Evolutionary conservation across 1,284 basidiomycete genomes (phyloP), one percentile per base, ranked within the genome.

Genomic region (Malassezia obtusa): DNA sequence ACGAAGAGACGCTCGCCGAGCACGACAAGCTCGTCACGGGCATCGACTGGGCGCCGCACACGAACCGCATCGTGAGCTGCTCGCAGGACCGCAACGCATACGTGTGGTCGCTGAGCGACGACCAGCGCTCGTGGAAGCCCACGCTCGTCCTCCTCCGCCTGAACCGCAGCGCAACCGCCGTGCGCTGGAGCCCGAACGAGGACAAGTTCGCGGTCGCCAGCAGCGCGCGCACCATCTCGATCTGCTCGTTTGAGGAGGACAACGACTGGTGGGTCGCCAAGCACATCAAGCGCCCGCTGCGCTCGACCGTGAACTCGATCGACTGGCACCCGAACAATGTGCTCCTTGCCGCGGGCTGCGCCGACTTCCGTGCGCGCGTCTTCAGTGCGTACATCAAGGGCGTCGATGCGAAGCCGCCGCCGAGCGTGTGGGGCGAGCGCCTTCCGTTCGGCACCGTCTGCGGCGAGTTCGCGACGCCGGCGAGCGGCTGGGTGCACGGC

Each of bases 251-350:
- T 22, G 71, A 73, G 41, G 63, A 67, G 54, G 71, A 73, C 57
- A 92, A 89, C 77, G 88, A 99, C 75, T 99, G 94, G 94, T 99
- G 94, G 94, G 89, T 95, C 2, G 86, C 91, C 19, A 90, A 89
- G 75, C 86, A 89, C 67, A 79, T 99, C 76, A 98, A 98, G 83
- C 95, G 95, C 76, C 94, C 94, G 12, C 83, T 94, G 57, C 78
- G 87, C 60, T 88, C 86, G 12, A 99, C 94, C 0, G 91, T 99
- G 7, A 80, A 96, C 25, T 83, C 85, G 10, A 77, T 99, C 65
- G 92, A 96, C 68, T 92, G 92, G 92, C 92, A 98, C 74, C 90
- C 92, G 35, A 98, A 92, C 78, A 90, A 89, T 69, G 88, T 98
- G 10, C 79, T 98, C 11, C 82, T 98, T 21, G 92, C 91, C 4